Conservation (phyloP, 73 alveolate genomes). For the Halteria grandinella region DNA sequence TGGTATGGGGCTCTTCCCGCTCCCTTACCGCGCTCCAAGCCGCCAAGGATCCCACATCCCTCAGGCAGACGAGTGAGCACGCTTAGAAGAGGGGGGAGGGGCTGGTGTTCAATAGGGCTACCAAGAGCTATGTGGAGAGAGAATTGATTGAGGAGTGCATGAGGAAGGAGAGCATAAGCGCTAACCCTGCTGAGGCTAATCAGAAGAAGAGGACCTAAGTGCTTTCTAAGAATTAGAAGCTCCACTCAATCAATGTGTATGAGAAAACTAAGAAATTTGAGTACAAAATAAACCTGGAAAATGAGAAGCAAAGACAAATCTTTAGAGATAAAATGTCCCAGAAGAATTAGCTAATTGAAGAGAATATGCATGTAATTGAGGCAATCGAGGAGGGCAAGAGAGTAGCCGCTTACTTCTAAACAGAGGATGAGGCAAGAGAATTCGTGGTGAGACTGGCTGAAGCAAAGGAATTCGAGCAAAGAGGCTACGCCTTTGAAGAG, state of each 20-base stretch:
- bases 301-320: background rate
- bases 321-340: background rate
- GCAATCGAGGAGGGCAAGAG: constrained; percentile 47
- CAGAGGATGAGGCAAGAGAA: background rate
- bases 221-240: background rate
- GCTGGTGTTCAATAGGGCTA: constrained; percentile 6
- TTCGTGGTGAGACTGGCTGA: constrained; percentile 1
- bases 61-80: no score
- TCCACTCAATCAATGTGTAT: constrained; percentile 14
- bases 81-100: no score
- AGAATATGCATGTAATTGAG: constrained; percentile 26
- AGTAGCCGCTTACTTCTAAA: constrained; percentile 32
- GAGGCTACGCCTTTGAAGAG: constrained; percentile 11
- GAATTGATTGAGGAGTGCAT: background rate
- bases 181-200: constrained; percentile 25
- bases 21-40: no score
- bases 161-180: constrained; percentile 8
- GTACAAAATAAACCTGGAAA: constrained; percentile 34
- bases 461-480: background rate
- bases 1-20: constrained; percentile 49
- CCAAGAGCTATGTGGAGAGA: constrained; percentile 32
- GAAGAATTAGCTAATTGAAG: constrained; percentile 16
- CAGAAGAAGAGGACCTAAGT: constrained; percentile 25
- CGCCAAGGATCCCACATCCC: no score
- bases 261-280: constrained; percentile 35